Conservation (phyloP, 768 basidiomycete species). For the Calocybe indica region DNA sequence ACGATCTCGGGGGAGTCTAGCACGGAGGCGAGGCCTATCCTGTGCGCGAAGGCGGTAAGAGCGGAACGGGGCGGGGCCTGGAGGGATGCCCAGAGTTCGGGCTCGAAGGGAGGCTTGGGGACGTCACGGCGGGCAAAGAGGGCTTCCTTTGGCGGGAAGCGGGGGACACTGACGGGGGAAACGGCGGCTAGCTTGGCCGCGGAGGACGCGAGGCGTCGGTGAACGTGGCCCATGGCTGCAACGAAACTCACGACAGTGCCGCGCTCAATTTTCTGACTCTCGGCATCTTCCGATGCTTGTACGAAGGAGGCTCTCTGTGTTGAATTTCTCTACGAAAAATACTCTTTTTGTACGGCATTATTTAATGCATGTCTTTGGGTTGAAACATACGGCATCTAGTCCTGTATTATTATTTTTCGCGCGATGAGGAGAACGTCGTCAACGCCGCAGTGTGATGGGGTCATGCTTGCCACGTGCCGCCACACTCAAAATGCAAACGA, state of each 20-base stretch:
- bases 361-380: too few relatives aligned
- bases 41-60: constrained; percentile 69
- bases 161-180: constrained; percentile 45
- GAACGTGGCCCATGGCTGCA: constrained; percentile 49
- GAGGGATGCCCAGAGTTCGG: constrained; percentile 62
- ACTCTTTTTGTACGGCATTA: too few relatives aligned
- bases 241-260: neutral
- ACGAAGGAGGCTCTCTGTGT: too few relatives aligned
- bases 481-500: too few relatives aligned
- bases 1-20: constrained; percentile 47
- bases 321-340: too few relatives aligned
- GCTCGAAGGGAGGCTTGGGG: constrained; percentile 44
- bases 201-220: constrained; percentile 42
- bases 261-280: neutral
- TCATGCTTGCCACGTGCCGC: too few relatives aligned
- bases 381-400: too few relatives aligned
- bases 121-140: constrained; percentile 24
- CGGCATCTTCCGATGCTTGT: neutral
- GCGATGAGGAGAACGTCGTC: too few relatives aligned
- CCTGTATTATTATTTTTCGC: too few relatives aligned
- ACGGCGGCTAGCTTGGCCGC: constrained; percentile 48
- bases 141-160: constrained; percentile 60
- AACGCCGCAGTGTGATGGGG: too few relatives aligned
- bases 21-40: constrained; percentile 65
- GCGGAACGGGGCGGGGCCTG: constrained; percentile 71